Evolutionary conservation across 805 yeast genomes (phyloP), one percentile per base, ranked within the genome.

Genomic region (Myxozyma udenii): DNA sequence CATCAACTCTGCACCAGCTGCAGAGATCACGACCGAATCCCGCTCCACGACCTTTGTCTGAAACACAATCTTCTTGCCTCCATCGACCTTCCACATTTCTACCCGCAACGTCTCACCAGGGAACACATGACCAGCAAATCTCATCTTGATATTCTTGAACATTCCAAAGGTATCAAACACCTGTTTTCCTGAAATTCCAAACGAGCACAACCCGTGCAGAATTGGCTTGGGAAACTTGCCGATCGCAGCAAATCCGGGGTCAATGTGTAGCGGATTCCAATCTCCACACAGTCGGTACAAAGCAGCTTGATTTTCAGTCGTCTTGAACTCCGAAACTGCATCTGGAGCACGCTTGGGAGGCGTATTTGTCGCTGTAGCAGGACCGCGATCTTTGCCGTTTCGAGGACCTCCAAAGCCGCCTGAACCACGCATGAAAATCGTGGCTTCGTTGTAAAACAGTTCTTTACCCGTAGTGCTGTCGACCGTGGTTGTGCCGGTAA

Each of bases 211-310:
- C 39, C 98, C 98, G 71, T 91, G 98, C 60, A 91, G 77, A 62
- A 91, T 91, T 9, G 98, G 98, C 49, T 74, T 72, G 44, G 81
- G 81, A 68, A 91, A 91, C 55, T 84, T 85, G 43, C 91, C 97
- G 51, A 86, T 86, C 58, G 83, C 79, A 14, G 98, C 97, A 71
- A 90, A 85, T 26, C 68, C 75, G 18, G 98, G 97, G 72, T 91
- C 98, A 66, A 91, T 84, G 25, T 57, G 98, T 62, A 91, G 78
- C 54, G 98, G 98, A 70, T 91, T 91, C 69, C 83, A 83, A 74
- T 91, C 98, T 48, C 96, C 98, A 55, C 91, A 84, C 55, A 91
- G 75, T 68, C 98, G 80, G 74, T 91, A 91, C 50, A 90, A 71
- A 3, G 95, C 87, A 41, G 97, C 97, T 68, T 83, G 88, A 68